These are phyloP conservation scores for Suhomyces guaymorum DNA, from an alignment of 1,139 yeast genomes.

Conservation along the genomic window DNA sequence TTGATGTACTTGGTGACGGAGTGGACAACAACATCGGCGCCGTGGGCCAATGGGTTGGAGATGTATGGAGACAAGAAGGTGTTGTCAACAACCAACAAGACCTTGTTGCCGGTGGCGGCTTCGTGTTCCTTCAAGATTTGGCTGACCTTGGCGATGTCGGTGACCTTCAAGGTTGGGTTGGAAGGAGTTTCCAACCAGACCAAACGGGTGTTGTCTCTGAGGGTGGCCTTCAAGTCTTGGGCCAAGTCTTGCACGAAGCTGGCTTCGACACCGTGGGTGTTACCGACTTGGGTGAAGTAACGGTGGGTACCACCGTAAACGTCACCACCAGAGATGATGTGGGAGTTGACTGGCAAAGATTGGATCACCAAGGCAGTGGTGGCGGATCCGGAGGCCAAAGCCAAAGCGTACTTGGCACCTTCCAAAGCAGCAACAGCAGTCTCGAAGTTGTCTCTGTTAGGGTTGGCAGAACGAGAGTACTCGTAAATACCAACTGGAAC, in stretches of 20 bases:
- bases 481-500: conserved; percentile 79
- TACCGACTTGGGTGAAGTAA: conserved; percentile 84
- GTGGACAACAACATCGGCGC: conserved; percentile 87
- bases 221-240: conserved; percentile 55
- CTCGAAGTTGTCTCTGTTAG: conserved; percentile 84
- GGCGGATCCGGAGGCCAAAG: conserved; percentile 85
- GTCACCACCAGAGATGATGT: conserved; percentile 80
- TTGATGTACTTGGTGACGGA: conserved; percentile 90
- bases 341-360: conserved; percentile 70
- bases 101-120: conserved; percentile 45
- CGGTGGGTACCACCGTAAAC: conserved; percentile 94
- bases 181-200: conserved; percentile 93
- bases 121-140: conserved; percentile 50
- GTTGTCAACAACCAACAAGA: conserved; percentile 81
- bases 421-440: conserved; percentile 79
- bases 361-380: conserved; percentile 79
- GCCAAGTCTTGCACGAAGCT: conserved; percentile 68
- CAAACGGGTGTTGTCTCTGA: conserved; percentile 64
- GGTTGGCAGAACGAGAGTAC: conserved; percentile 86
- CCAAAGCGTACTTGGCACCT: conserved; percentile 74
- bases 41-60: conserved; percentile 78
- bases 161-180: conserved; percentile 79
- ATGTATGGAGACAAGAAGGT: conserved; percentile 93
- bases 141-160: conserved; percentile 67
- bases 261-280: conserved; percentile 73